Conservation (phyloP, 2,329 filamentous ascomycete species). For the Cytospora piceicola region DNA sequence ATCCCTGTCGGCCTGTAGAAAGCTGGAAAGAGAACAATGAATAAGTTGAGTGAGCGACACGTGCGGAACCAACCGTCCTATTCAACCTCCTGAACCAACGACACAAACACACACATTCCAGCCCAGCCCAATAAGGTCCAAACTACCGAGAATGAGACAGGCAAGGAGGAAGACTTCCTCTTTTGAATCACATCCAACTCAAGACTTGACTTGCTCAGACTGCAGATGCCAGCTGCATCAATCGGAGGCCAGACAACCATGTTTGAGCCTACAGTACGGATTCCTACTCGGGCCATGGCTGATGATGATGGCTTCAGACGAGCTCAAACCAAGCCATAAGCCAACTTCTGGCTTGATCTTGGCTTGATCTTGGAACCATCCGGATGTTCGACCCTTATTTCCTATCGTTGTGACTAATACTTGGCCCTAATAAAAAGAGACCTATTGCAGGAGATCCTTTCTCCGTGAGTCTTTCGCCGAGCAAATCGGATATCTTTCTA, state of each 20-base stretch:
- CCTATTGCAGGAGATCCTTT: no score
- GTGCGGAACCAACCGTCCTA: neutral
- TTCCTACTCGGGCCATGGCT: no score
- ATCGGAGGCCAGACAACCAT: no score
- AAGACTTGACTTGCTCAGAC: neutral
- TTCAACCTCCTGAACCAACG: neutral
- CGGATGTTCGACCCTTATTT: no score
- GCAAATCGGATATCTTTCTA: neutral
- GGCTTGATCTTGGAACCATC: no score
- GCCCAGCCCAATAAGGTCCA: neutral
- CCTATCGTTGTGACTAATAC: neutral
- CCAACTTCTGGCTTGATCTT: no score
- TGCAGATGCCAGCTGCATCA: no score
- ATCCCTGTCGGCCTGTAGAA: neutral
- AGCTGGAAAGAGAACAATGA: neutral
- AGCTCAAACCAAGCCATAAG: neutral
- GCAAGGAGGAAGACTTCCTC: neutral
- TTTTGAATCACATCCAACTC: neutral
- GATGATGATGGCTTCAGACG: neutral
- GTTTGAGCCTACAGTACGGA: no score
- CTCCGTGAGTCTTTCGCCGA: neutral
- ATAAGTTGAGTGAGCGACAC: neutral
- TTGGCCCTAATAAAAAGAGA: no score
- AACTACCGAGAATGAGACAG: no score
- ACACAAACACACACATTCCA: neutral